Evolutionary conservation across 108 stramenopile genomes (phyloP), one percentile per base, ranked within the genome.

Genomic region (Cyclotella kingstonii): DNA sequence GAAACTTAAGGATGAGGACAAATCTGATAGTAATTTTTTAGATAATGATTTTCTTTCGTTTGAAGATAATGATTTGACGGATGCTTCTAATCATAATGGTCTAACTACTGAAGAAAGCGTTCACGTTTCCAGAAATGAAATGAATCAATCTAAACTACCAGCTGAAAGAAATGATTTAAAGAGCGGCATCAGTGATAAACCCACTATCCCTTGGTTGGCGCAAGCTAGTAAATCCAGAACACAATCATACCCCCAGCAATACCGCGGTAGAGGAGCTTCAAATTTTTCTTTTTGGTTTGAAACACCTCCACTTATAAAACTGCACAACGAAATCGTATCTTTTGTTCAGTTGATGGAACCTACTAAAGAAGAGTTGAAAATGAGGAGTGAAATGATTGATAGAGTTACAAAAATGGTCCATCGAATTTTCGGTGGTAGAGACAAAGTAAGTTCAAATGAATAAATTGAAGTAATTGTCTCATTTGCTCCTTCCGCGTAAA

Each of bases 321-420:
- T 99, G 28, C 98, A 99, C 81, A 95, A 98, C 74, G 98, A 99
- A 80, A 91, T 99, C 41, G 85, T 98, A 3, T 81, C 84, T 7
- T 96, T 99, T 66, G 85, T 87, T 30, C 69, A 81, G 30, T 51
- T 97, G 38, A 93, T 97, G 82, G 75, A 80, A 60, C 95, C 96
- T 8, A 84, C 76, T 1, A 29, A 42, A 28, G 79, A 76, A 5
- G 95, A 96, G 79, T 65, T 83, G 53, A 15, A 70, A 54, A 21
- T 63, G 41, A 78, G 95, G 21, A 53, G 85, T 9, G 63, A 36
- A 2, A 55, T 90, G 35, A 68, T 95, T 0, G 47, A 63, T 8
- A 62, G 75, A 30, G 64, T 96, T 17, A 75, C 60, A 0, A 19
- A 39, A 0, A 59, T 96, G 46, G 80, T 66, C 10, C 21, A 80